phyloP scores from a whole-genome alignment of 2,329 filamentous ascomycete species.

The Sarocladium oryzae region DNA sequence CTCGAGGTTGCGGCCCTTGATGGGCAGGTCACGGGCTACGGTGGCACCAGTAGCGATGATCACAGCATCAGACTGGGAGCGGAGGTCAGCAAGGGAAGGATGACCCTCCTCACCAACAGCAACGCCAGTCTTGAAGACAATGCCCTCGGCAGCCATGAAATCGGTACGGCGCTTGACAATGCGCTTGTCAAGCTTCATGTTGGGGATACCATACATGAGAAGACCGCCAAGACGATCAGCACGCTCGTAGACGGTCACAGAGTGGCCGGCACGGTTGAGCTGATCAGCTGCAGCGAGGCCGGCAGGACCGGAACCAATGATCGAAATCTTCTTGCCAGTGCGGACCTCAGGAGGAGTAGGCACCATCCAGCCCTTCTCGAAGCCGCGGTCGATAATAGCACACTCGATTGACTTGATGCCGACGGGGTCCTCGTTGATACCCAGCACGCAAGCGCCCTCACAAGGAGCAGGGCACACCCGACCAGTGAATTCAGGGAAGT shows the following conservation, averaged over 20 bases:
- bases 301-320: conserved; percentile 88
- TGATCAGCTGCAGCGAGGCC: conserved; percentile 89
- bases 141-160: conserved; percentile 85
- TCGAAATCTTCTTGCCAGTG: conserved; percentile 79
- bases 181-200: conserved; percentile 99
- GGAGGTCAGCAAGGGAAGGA: conserved; percentile 61
- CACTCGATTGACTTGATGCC: conserved; percentile 99
- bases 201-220: conserved; percentile 97
- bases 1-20: conserved; percentile 79
- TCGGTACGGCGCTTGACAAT: conserved; percentile 92
- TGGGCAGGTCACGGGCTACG: conserved; percentile 85
- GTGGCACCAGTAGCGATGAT: conserved; percentile 90
- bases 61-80: conserved; percentile 71
- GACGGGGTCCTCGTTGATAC: conserved; percentile 94
- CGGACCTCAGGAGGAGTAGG: conserved; percentile 71
- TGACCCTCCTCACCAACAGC: conserved; percentile 67
- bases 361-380: conserved; percentile 98
- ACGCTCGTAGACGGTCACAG: conserved; percentile 86
- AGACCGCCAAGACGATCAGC: conserved; percentile 85
- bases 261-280: conserved; percentile 86
- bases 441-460: conserved; percentile 90
- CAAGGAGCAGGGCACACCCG: conserved; percentile 96
- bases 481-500: conserved; percentile 96
- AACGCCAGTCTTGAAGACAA: conserved; percentile 73
- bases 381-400: conserved; percentile 94